These are phyloP conservation scores for Chloranthus sessilifolius DNA, from an alignment of 164 flowering plant species.

Conservation along the genomic window DNA sequence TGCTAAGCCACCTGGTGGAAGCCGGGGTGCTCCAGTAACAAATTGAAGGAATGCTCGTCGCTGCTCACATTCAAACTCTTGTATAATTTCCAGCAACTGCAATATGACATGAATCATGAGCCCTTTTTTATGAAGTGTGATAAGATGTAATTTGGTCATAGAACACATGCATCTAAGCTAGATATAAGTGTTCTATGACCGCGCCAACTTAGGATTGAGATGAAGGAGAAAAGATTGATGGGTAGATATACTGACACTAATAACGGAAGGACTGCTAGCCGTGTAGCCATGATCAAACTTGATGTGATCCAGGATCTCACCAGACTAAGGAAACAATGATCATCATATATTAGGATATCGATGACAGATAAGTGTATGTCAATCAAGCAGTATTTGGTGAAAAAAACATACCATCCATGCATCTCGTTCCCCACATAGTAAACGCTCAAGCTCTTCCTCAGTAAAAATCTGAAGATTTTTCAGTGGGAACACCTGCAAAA, in stretches of 20 bases:
- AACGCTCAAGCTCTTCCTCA: constrained; percentile 80
- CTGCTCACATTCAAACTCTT: constrained; percentile 52
- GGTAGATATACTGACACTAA: constrained; percentile 43
- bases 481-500: constrained; percentile 70
- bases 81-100: constrained; percentile 77
- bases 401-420: constrained; percentile 62
- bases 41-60: constrained; percentile 82
- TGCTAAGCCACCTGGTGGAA: constrained; percentile 91
- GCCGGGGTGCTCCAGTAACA: constrained; percentile 95
- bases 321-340: constrained; percentile 27
- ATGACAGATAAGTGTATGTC: background rate
- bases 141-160: no score
- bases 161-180: no score
- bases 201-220: no score
- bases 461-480: constrained; percentile 59
- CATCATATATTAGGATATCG: constrained; percentile 1
- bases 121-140: background rate
- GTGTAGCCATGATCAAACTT: constrained; percentile 98
- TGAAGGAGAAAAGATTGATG: background rate
- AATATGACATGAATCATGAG: constrained; percentile 6
- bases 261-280: constrained; percentile 71
- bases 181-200: no score
- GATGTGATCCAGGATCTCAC: constrained; percentile 66
- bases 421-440: constrained; percentile 81
- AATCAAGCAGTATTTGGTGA: background rate